Evolutionary conservation across 1,284 basidiomycete species (phyloP), one percentile per base, ranked within the genome.

Genomic region (Caloboletus firmus): DNA sequence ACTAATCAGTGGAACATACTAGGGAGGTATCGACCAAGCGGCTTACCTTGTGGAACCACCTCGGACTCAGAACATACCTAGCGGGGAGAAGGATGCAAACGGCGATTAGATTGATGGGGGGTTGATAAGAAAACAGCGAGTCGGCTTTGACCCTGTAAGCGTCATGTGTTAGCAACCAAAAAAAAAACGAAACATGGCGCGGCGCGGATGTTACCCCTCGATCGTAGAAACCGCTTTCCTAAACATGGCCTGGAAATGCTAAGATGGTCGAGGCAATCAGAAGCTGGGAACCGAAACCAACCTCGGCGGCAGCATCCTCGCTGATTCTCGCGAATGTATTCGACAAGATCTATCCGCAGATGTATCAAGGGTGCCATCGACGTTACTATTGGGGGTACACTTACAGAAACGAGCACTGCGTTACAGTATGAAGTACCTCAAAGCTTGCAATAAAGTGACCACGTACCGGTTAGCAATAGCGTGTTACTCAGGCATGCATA

Each of bases 271-370:
- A 39, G 20, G 15, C 11, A 52, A 24, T 24, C 39, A 17, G 54
- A 30, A 17, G 36, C 2, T 9, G 3, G 3, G 26, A 45, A 50
- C 10, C n/a, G 11, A 55, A 30, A 28, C 49, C 24, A 62, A 90
- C 91, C 78, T 97, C 95, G 6, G 94, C 93, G 12, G 84, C 84
- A 18, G 95, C 95, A 72, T 97, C 95, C 61, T 92, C 88, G 58
- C 87, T 95, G 64, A 97, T 93, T 18, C 82, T 91, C 1, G 93
- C 85, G 69, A 97, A 98, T 0, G 95, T 98, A 68, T 97, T 91
- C 9, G 93, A 93, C 20, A 98, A 77, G 45, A 97, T 95, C 93
- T 87, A 76, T 62, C 44, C 69, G 44, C 11, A 2, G 65, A 30
- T 63, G 51, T 37, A 52, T 49, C 20, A 53, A 31, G 8, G 2